Base-by-base conservation (phyloP, 768 basidiomycete species). In the Leccinum variicolor region DNA sequence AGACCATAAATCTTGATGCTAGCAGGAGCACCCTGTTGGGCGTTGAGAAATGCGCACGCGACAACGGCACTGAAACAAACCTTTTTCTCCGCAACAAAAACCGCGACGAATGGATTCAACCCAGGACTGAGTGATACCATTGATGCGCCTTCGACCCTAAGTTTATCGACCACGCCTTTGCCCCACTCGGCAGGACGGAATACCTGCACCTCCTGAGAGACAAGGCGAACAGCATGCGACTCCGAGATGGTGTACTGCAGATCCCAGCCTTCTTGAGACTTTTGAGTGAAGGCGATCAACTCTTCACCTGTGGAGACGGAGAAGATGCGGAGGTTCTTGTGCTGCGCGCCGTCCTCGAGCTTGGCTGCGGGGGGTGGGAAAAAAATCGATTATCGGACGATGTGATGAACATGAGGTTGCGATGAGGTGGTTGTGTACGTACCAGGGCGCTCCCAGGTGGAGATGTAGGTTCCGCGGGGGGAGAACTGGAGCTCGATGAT, bases 41-140 rank as follows among this genome's bases (percentile, higher is more conserved):
- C 50, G 46, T 25, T 7, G 13, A 52, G 54, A 55, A 48, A 45
- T 11, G 8, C 1, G 34, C 54, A 19, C 1, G 3, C 26, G 29
- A 11, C 36, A 51, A 52, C 3, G 28, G 7, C 7, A 7, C 6
- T 5, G 10, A 55, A 14, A 0, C 79, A 33, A 57, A 84, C 90
- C 81, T 97, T 97, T 80, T 94, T 94, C 81, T 98, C 96, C 0
- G 86, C 89, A 39, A 95, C 79, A 69, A 98, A 99, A 11, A 96
- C 82, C 4, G 95, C 96, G n/a, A 99, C 71, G 8, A 85, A 87
- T 6, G 92, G 90, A 73, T 93, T 92, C 66, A 88, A 74, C 8
- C 94, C 93, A 9, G 91, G 91, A 64, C 92, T 92, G 59, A 95
- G 76, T 4, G 84, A 78, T 47, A 92, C 79, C 64, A 78, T 83